Evolutionary conservation across 2,329 filamentous ascomycete genomes (phyloP).

Genomic region (Dryadomyces quercus-mongolicae): DNA sequence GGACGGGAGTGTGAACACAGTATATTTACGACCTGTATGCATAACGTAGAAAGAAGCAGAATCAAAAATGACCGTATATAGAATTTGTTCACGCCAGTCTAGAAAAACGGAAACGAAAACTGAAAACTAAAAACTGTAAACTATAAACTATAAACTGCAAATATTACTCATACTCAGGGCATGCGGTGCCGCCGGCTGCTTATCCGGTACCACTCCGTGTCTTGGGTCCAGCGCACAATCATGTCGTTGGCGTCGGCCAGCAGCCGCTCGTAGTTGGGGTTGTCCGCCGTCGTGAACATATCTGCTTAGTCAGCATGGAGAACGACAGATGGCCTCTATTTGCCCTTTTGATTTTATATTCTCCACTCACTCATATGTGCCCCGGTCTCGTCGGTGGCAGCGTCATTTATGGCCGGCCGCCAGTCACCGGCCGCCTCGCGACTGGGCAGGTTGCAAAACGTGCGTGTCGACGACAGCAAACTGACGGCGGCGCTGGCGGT

Average conservation of each 20-base stretch:
- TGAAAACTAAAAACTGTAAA: too few relatives aligned
- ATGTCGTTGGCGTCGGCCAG: slow-evolving; percentile 52
- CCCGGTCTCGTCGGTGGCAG: slow-evolving; percentile 61
- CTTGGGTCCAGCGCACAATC: slow-evolving; percentile 52
- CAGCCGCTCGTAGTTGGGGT: slow-evolving; percentile 60
- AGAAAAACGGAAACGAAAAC: too few relatives aligned
- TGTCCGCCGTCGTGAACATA: slow-evolving; percentile 63
- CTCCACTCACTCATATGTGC: slow-evolving; percentile 59
- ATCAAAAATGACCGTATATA: background rate
- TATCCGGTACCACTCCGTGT: slow-evolving; percentile 55
- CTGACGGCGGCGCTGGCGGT: background rate
- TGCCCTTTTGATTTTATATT: too few relatives aligned
- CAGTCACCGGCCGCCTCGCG: slow-evolving; percentile 37
- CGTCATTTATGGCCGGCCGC: slow-evolving; percentile 65
- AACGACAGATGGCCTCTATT: background rate
- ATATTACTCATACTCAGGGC: background rate
- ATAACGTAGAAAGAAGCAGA: background rate
- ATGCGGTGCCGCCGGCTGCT: slow-evolving; percentile 18
- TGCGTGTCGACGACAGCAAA: slow-evolving; percentile 59
- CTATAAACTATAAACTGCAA: background rate
- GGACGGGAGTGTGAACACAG: too few relatives aligned
- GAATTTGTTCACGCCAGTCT: background rate
- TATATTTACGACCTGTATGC: too few relatives aligned
- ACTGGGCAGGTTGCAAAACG: slow-evolving; percentile 75
- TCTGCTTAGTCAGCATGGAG: slow-evolving; percentile 23